Base-by-base conservation (phyloP, 805 yeast species). In the Metschnikowia baotianmanensis region DNA sequence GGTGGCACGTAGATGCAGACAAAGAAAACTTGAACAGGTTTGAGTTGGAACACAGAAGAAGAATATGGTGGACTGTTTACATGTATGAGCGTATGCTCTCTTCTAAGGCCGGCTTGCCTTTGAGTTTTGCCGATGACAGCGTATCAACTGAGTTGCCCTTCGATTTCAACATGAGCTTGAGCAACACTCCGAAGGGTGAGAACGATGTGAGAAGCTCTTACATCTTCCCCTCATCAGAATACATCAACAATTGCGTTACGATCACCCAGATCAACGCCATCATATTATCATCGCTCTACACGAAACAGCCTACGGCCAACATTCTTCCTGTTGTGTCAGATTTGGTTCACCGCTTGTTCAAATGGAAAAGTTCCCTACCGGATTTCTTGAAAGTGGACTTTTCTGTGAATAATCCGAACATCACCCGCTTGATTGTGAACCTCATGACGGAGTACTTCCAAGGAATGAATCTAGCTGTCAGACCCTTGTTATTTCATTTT, bases 1-100 rank as follows among this genome's bases (percentile, higher is more conserved):
- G 95, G 2, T 75, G 83, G 80, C 95, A 85, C 58, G 93, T 85
- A 2, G 93, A 85, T 62, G 82, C 87, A 6, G 90, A 83, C 45
- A 78, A 79, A 51, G 87, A 80, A 47, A 60, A 67, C 21, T 51
- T 76, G 34, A 72, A 71, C 48, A 55, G 79, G 24, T 76, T 71
- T 50, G 81, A 77, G 45, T 56, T 77, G 43, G 83, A 77, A 43
- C 83, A 77, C 53, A 44, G 75, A 45, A 56, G 75, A 43, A 54
- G 75, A 40, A 59, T 70, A 11, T 70, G 75, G 75, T 70, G 75
- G 75, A 70, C 75, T 1, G 75, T 70, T 6, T 70, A 70, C 52
- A 70, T 70, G 74, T 70, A 70, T 43, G 76, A 78, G 63, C 65
- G 91, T 59, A 84, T 85, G 91, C 62, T 85, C 29, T 82, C 88